A percentile compares a stretch with the other conserved stretches of the same genome.
These are phyloP conservation scores for Tolypocladium guangdongense DNA, from an alignment of 2,329 filamentous ascomycete species.

Conservation along the genomic window DNA sequence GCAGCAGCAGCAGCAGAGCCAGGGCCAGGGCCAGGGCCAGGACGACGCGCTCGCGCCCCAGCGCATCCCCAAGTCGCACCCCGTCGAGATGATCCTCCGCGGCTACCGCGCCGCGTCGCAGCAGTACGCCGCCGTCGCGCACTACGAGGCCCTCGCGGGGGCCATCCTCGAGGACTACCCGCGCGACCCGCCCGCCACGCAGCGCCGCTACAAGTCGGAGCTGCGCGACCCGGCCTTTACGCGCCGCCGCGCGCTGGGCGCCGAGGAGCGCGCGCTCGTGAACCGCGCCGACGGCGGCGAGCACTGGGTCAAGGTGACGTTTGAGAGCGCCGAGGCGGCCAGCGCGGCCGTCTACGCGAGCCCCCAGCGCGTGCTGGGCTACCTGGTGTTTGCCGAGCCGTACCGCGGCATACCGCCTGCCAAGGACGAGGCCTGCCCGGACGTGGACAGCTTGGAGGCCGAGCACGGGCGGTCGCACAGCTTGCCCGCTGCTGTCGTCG, in stretches of 20 bases:
- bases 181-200: slow-evolving; percentile 64
- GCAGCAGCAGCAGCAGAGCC: slow-evolving; percentile 17
- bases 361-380: slow-evolving; percentile 60
- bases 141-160: slow-evolving; percentile 80
- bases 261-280: slow-evolving; percentile 66
- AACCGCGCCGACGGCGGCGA: slow-evolving; percentile 73
- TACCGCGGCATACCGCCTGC: slow-evolving; percentile 55
- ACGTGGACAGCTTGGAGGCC: slow-evolving; percentile 28
- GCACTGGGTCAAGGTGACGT: slow-evolving; percentile 87
- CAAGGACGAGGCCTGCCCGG: slow-evolving; percentile 52
- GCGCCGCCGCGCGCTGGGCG: slow-evolving; percentile 51
- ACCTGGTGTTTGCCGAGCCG: slow-evolving; percentile 59
- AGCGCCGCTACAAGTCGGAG: slow-evolving; percentile 61
- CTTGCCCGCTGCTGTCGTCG: slow-evolving; percentile 18
- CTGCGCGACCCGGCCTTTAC: slow-evolving; percentile 63
- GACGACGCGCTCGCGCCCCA: slow-evolving; percentile 26
- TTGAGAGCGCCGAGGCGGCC: slow-evolving; percentile 62
- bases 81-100: slow-evolving; percentile 71
- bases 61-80: slow-evolving; percentile 27
- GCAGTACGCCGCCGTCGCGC: slow-evolving; percentile 79
- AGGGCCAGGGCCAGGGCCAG: slow-evolving; percentile 18
- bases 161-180: slow-evolving; percentile 89
- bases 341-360: slow-evolving; percentile 59
- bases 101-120: slow-evolving; percentile 58
- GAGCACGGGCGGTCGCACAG: slow-evolving; percentile 23